phyloP scores from a whole-genome alignment of 169 alveolate genomes.

The Eimeria falciformis region DNA sequence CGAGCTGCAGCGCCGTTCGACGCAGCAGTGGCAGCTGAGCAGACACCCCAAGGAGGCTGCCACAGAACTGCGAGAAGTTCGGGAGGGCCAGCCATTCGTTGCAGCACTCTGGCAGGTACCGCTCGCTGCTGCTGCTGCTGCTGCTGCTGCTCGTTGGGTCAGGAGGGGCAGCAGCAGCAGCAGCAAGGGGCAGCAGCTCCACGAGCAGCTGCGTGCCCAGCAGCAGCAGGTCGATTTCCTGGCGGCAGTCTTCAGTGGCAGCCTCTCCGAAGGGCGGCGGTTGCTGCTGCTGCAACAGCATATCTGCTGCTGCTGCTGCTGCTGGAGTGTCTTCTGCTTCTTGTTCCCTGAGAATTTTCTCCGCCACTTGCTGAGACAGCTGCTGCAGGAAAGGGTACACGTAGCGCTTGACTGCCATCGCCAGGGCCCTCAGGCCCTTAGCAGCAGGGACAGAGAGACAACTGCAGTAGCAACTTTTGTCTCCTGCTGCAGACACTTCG shows the following conservation, averaged over 20 bases:
- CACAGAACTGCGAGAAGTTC: conserved; percentile 64
- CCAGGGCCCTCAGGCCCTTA: conserved; percentile 53
- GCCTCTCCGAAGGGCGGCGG: conserved; percentile 41
- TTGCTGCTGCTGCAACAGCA: not conserved
- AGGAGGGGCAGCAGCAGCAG: conserved; percentile 55
- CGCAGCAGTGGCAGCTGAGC: conserved; percentile 67
- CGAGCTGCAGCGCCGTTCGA: conserved; percentile 65
- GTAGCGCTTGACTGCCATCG: conserved; percentile 56
- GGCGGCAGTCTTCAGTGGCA: conserved; percentile 26
- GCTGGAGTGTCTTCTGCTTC: conserved; percentile 27
- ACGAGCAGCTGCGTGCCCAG: conserved; percentile 67
- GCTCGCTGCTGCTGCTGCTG: conserved; percentile 25
- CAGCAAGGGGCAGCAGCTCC: conserved; percentile 58
- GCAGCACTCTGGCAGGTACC: conserved; percentile 45
- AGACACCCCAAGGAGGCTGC: conserved; percentile 71
- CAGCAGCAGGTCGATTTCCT: conserved; percentile 50
- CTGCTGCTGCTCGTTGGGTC: conserved; percentile 20
- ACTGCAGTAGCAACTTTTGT: conserved; percentile 38
- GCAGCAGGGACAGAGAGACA: conserved; percentile 27
- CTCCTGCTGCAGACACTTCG: conserved; percentile 22
- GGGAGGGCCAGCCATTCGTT: conserved; percentile 48
- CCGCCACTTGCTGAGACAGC: conserved; percentile 69
- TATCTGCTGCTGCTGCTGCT: conserved; percentile 17
- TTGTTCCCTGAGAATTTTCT: conserved; percentile 25
- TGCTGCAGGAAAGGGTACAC: conserved; percentile 50